A percentile compares a stretch with the other conserved stretches of the same genome.
Conservation (phyloP, 192 early-diverging fungal genomes). For the Podila minutissima region DNA sequence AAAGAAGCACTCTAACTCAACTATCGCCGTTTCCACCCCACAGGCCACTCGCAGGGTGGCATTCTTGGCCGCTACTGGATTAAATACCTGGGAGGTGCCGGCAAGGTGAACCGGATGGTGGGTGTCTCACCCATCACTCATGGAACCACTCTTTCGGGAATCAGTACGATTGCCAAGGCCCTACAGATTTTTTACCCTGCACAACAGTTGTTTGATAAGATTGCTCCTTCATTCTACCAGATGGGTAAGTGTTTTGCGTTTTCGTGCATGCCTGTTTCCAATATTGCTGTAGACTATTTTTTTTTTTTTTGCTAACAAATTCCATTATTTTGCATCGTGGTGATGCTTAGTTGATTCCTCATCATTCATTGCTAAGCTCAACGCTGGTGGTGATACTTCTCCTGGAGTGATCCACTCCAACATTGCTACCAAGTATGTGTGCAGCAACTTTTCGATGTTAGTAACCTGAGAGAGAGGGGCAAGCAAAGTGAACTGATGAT, state of each 20-base stretch:
- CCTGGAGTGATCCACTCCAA: conserved; percentile 28
- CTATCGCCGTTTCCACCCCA: too few species aligned
- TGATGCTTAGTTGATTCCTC: conserved; percentile 6
- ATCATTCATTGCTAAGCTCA: conserved; percentile 23
- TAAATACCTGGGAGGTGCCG: conserved; percentile 37
- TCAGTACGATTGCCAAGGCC: conserved; percentile 23
- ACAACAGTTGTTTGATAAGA: conserved; percentile 17
- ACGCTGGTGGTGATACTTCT: conserved; percentile 22
- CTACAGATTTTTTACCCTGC: conserved; percentile 15
- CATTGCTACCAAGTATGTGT: conserved; percentile 22
- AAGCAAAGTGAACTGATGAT: too few species aligned
- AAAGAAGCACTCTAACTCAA: too few species aligned
- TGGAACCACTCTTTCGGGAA: conserved; percentile 30
- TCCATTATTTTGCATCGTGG: not conserved
- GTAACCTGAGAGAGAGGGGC: too few species aligned
- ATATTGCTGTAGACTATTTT: not conserved
- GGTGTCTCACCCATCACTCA: conserved; percentile 37
- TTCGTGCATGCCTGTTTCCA: too few species aligned
- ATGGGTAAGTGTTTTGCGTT: conserved; percentile 7
- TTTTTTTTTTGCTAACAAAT: not conserved
- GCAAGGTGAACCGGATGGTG: conserved; percentile 35
- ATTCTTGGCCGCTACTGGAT: conserved; percentile 36
- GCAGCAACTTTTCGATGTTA: too few species aligned
- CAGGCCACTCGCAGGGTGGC: conserved; percentile 31
- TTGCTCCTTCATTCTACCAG: conserved; percentile 31